phyloP scores from a whole-genome alignment of 2,329 filamentous ascomycete genomes.

The Colletotrichum gigasporum region DNA sequence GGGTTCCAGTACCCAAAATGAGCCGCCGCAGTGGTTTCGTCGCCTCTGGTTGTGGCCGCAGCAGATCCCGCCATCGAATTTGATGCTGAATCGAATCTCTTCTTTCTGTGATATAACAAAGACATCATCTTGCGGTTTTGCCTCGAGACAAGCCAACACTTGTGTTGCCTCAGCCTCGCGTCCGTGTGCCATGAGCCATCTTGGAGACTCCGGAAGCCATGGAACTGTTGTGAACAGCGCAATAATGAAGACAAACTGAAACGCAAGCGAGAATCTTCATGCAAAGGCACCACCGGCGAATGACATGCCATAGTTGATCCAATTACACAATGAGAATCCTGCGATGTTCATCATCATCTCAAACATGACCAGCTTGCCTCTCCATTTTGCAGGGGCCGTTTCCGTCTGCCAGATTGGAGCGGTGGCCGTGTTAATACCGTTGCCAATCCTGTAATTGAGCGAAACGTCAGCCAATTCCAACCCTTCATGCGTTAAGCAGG shows the following conservation, averaged over 20 bases:
- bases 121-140: constrained; percentile 37
- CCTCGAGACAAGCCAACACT: constrained; percentile 38
- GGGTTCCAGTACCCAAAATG: constrained; percentile 52
- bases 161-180: constrained; percentile 38
- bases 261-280: constrained; percentile 56
- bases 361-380: constrained; percentile 44
- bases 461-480: neutral
- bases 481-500: neutral
- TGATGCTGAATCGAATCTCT: constrained; percentile 39
- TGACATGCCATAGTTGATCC: constrained; percentile 51
- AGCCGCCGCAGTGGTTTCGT: constrained; percentile 39
- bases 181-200: constrained; percentile 42
- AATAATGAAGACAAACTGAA: constrained; percentile 54
- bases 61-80: constrained; percentile 38
- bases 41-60: constrained; percentile 34
- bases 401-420: constrained; percentile 50
- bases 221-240: constrained; percentile 40
- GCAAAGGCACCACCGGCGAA: constrained; percentile 44
- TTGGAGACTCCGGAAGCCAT: constrained; percentile 45
- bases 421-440: constrained; percentile 50
- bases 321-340: constrained; percentile 47
- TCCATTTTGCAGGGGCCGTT: constrained; percentile 42
- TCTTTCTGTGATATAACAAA: constrained; percentile 35
- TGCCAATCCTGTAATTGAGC: constrained; percentile 48
- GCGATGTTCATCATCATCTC: constrained; percentile 43